A percentile compares a stretch with the other conserved stretches of the same genome.
Evolutionary conservation across 306 rosid species (phyloP).

Genomic region (Trifolium repens): DNA sequence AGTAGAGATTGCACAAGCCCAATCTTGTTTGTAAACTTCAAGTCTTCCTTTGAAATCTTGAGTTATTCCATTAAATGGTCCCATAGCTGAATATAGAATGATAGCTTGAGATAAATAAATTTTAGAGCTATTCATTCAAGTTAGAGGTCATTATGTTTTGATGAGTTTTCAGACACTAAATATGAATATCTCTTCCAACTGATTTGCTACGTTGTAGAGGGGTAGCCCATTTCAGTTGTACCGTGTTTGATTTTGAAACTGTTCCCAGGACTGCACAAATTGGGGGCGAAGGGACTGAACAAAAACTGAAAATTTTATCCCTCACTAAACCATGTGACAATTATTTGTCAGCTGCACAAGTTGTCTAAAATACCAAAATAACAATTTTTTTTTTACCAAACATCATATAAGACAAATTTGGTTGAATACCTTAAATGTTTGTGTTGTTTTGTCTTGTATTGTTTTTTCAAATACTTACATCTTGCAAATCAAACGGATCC

Average conservation of each 20-base stretch:
- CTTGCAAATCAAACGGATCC: too few species aligned
- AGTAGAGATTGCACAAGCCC: constrained; percentile 59
- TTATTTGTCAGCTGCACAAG: too few species aligned
- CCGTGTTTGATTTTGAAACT: too few species aligned
- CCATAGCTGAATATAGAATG: constrained; percentile 40
- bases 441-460: too few species aligned
- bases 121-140: neutral
- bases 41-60: constrained; percentile 76
- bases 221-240: neutral
- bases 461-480: too few species aligned
- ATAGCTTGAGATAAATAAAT: neutral
- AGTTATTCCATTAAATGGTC: constrained; percentile 65
- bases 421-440: too few species aligned
- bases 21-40: constrained; percentile 75
- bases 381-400: too few species aligned
- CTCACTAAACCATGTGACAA: neutral
- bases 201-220: neutral
- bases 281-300: too few species aligned
- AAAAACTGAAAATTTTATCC: too few species aligned
- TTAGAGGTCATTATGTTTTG: neutral
- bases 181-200: neutral
- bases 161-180: neutral
- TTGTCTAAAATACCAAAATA: too few species aligned
- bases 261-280: too few species aligned
- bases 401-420: too few species aligned